Evolutionary conservation across 352 stramenopile genomes (phyloP).

Genomic region (Phytophthora europaea): DNA sequence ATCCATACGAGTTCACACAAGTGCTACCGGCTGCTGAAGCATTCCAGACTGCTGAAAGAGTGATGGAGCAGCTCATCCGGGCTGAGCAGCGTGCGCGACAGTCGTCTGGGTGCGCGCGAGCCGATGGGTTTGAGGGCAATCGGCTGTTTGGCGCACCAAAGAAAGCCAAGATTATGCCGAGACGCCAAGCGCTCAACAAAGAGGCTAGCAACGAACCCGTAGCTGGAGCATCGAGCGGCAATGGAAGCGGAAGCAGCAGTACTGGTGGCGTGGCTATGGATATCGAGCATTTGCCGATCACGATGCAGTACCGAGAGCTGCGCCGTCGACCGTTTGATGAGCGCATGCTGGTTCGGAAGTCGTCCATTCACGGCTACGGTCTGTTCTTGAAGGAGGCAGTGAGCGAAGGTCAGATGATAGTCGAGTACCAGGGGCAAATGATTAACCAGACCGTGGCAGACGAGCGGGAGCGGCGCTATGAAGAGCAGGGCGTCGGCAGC

Average conservation of each 20-base stretch:
- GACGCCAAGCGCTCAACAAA: slow-evolving; percentile 47
- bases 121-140: slow-evolving; percentile 85
- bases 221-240: slow-evolving; percentile 19
- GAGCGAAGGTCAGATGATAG: slow-evolving; percentile 95
- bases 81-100: slow-evolving; percentile 87
- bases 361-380: slow-evolving; percentile 97
- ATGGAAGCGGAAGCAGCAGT: slow-evolving; percentile 16
- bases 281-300: slow-evolving; percentile 83
- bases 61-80: slow-evolving; percentile 82
- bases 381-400: slow-evolving; percentile 96
- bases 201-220: slow-evolving; percentile 46
- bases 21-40: slow-evolving; percentile 70
- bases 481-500: slow-evolving; percentile 93
- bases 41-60: slow-evolving; percentile 84
- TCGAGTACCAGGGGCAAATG: slow-evolving; percentile 97
- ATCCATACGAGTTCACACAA: slow-evolving; percentile 91
- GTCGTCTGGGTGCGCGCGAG: slow-evolving; percentile 88
- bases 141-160: slow-evolving; percentile 53
- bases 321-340: slow-evolving; percentile 92
- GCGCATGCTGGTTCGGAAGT: slow-evolving; percentile 93
- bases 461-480: slow-evolving; percentile 94
- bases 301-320: slow-evolving; percentile 94
- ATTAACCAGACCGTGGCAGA: slow-evolving; percentile 93
- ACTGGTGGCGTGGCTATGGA: slow-evolving; percentile 71
- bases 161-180: slow-evolving; percentile 43